Conservation (phyloP, 1,284 basidiomycete species). For the Jaminaea rosea region DNA sequence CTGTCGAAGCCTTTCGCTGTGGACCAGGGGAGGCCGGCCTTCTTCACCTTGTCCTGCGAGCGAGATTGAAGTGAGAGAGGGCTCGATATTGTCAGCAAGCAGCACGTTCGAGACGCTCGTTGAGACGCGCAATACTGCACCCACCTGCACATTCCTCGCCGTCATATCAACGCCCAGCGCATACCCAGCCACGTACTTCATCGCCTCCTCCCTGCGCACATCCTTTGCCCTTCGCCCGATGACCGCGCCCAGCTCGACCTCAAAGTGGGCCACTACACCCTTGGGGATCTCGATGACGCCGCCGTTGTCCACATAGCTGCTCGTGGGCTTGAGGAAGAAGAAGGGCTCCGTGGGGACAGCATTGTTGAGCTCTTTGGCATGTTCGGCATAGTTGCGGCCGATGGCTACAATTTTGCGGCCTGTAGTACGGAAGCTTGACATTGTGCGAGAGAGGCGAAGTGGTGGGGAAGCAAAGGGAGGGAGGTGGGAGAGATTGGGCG, state of each 20-base stretch:
- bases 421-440: conserved; percentile 31
- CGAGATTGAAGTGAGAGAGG: not conserved
- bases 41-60: conserved; percentile 66
- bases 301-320: conserved; percentile 68
- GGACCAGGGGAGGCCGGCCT: conserved; percentile 86
- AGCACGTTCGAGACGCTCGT: no score
- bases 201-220: conserved; percentile 64
- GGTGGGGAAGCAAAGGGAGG: no score
- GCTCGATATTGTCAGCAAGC: not conserved
- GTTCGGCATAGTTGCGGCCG: conserved; percentile 56
- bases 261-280: conserved; percentile 78
- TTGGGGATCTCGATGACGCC: conserved; percentile 75
- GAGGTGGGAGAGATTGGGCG: no score
- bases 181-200: conserved; percentile 79
- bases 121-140: no score
- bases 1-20: conserved; percentile 84
- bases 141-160: conserved; percentile 79
- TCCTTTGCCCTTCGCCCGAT: conserved; percentile 78
- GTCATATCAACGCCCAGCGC: conserved; percentile 92
- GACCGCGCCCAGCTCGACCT: conserved; percentile 95
- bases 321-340: conserved; percentile 96
- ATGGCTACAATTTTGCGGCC: conserved; percentile 61
- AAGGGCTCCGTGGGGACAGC: conserved; percentile 86
- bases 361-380: conserved; percentile 86
- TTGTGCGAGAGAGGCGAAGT: no score